Percentiles rank a stretch among this genome's conserved stretches.
These are phyloP conservation scores for Paramecium octaurelia DNA, from an alignment of 73 alveolate species.

Conservation along the genomic window DNA sequence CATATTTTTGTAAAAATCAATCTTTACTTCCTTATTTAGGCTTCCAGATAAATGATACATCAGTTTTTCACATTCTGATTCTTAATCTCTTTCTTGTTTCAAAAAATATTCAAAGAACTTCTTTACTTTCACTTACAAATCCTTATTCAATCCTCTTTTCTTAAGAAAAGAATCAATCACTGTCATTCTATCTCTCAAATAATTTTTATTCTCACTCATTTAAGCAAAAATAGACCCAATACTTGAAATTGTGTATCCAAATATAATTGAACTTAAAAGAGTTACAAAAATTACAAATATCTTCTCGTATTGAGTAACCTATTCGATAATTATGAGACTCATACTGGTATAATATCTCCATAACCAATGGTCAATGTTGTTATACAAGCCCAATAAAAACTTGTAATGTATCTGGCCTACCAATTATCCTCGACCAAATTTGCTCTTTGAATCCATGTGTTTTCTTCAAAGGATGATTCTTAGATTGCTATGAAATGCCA, in stretches of 20 bases:
- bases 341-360: constrained; percentile 36
- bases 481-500: constrained; percentile 37
- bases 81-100: not conserved
- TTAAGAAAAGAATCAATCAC: constrained; percentile 17
- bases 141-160: constrained; percentile 27
- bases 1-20: constrained; percentile 39
- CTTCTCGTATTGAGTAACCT: constrained; percentile 39
- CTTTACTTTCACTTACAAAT: constrained; percentile 44
- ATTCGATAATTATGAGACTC: not conserved
- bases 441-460: constrained; percentile 9
- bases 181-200: constrained; percentile 42
- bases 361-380: constrained; percentile 38
- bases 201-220: constrained; percentile 18
- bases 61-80: constrained; percentile 22
- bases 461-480: not conserved
- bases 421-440: not conserved
- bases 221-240: constrained; percentile 56
- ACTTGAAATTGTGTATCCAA: constrained; percentile 55
- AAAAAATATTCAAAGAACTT: constrained; percentile 50
- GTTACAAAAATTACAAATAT: constrained; percentile 52
- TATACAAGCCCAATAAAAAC: constrained; percentile 50
- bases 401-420: constrained; percentile 11
- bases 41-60: constrained; percentile 6
- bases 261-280: constrained; percentile 22
- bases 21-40: constrained; percentile 40